Base-by-base conservation (phyloP, 2,329 filamentous ascomycete species). In the Pseudocercospora fijiensis region DNA sequence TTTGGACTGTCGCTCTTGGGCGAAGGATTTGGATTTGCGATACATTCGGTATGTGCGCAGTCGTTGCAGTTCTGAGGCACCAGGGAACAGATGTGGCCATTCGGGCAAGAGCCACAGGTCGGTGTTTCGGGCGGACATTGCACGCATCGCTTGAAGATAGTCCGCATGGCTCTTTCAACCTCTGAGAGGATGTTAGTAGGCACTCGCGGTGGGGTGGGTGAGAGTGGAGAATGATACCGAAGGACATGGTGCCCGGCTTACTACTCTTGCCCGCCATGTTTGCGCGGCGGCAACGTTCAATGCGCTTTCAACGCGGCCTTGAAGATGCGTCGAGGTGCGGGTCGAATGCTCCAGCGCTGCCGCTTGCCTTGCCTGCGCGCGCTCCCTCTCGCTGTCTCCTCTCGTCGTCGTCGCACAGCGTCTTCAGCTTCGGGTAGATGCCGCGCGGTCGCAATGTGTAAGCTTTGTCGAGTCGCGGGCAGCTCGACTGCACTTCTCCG, bases 1-100 rank as follows among this genome's bases (percentile, higher is more conserved):
- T 91, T 93, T 7, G 89, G 85, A 7, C 85, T 83, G 41, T 73
- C 67, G 49, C 70, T 58, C 74, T 76, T 60, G n/a, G 75, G 68
- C 20, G 70, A 68, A 13, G 75, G 73, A n/a, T 73, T 75, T 9
- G 76, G 74, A 26, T 78, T 77, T 64, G 76, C 74, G 10, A 85
- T 77, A 72, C 88, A 91, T 24, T 78, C 77, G 28, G 84, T 85
- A 28, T 78, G 78, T 4, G 87, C 82, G 75, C 89, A 91, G 45
- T 75, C 69, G 62, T 84, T 76, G 78, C 89, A 91, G 28, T 83
- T 85, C 64, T 82, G 80, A 30, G 82, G 82, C 55, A 83, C 82
- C 70, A 88, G 81, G 13, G 85, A 82, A 77, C 88, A 90, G 63
- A 83, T 81, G 70, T 86, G 76, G 70, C 80, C 82, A 3, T 74